phyloP scores from a whole-genome alignment of 345 rosid genomes.

The Euphorbia tirucalli region DNA sequence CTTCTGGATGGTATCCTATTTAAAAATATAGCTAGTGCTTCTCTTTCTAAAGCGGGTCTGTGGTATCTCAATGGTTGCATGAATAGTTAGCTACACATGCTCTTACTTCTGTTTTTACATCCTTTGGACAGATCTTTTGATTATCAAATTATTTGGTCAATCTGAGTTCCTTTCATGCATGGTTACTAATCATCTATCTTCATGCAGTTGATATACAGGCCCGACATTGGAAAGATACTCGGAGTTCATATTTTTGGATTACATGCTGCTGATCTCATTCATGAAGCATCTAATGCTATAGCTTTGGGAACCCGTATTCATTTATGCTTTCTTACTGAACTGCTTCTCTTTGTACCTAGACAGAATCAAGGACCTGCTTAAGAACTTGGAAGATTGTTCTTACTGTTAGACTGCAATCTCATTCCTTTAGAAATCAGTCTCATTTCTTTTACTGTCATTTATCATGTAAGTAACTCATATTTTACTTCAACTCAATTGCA shows the following conservation, averaged over 20 bases:
- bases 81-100: too few relatives aligned
- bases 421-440: too few relatives aligned
- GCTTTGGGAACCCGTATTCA: slow-evolving; percentile 86
- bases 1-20: neutral
- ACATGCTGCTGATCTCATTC: slow-evolving; percentile 99
- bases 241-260: slow-evolving; percentile 97
- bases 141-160: too few relatives aligned
- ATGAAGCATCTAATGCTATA: slow-evolving; percentile 98
- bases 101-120: neutral
- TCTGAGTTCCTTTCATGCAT: too few relatives aligned
- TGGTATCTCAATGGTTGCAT: too few relatives aligned
- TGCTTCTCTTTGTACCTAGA: neutral
- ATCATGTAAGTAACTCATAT: neutral
- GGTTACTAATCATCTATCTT: slow-evolving; percentile 3
- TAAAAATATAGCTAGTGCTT: neutral
- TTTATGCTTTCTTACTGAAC: slow-evolving; percentile 33
- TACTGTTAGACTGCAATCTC: too few relatives aligned
- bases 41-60: too few relatives aligned
- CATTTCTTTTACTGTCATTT: neutral
- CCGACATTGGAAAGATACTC: slow-evolving; percentile 91
- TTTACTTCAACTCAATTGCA: too few relatives aligned
- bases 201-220: slow-evolving; percentile 90
- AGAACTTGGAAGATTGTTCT: neutral
- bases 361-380: neutral
- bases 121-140: neutral